Percentiles rank a stretch among this genome's conserved stretches.
Evolutionary conservation across 2,329 filamentous ascomycete species (phyloP).

Genomic region (Gremmenia infestans): DNA sequence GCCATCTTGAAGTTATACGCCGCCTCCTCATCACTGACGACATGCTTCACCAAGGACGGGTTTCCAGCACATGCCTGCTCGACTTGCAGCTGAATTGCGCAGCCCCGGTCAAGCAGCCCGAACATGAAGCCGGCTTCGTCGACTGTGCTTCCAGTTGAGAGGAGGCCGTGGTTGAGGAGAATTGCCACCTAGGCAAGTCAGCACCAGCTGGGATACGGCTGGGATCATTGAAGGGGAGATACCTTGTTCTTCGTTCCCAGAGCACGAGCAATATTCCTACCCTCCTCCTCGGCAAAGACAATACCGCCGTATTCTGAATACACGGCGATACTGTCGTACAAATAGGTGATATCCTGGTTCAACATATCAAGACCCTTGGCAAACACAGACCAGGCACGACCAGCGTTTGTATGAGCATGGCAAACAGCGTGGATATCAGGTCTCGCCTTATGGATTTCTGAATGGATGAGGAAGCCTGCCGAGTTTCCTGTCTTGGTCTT

Average conservation of each 20-base stretch:
- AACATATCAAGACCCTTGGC: constrained; percentile 64
- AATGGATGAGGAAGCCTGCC: constrained; percentile 67
- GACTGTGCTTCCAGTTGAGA: constrained; percentile 66
- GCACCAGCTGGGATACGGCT: not conserved
- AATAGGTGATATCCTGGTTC: constrained; percentile 60
- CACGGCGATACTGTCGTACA: constrained; percentile 60
- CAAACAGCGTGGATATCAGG: constrained; percentile 62
- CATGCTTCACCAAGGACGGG: constrained; percentile 43
- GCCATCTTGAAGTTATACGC: constrained; percentile 48
- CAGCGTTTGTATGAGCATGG: constrained; percentile 62
- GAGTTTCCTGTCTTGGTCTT: constrained; percentile 54
- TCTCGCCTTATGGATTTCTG: constrained; percentile 60
- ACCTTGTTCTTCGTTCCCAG: constrained; percentile 51
- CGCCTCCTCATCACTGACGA: constrained; percentile 51
- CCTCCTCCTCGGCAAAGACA: constrained; percentile 59
- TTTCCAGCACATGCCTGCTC: constrained; percentile 58
- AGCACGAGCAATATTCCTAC: constrained; percentile 55
- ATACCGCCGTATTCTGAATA: constrained; percentile 62
- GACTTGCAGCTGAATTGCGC: constrained; percentile 61
- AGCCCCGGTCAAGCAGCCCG: constrained; percentile 62
- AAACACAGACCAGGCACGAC: constrained; percentile 65
- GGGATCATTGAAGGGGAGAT: not conserved
- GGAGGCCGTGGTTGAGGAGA: constrained; percentile 65
- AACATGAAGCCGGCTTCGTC: constrained; percentile 71
- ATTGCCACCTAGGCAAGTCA: constrained; percentile 46